Conservation (phyloP, 2,329 filamentous ascomycete genomes). For the Epichloe sylvatica region DNA sequence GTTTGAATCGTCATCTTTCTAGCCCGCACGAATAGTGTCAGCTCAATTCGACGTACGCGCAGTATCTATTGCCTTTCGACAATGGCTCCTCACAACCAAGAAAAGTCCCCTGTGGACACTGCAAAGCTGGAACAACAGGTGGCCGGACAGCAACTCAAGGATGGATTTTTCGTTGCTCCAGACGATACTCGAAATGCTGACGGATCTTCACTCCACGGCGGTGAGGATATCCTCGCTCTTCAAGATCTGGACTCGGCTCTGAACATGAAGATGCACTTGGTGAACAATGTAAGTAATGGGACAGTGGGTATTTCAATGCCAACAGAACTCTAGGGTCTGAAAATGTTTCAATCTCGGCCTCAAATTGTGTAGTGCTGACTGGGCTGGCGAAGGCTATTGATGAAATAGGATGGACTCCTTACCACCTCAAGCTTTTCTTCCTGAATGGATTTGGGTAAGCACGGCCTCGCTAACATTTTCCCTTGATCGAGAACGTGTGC, state of each 20-base stretch:
- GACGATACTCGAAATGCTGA: conserved; percentile 8
- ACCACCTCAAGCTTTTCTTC: conserved; percentile 46
- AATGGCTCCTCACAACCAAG: conserved; percentile 1
- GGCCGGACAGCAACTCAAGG: neutral
- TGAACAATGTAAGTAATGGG: conserved; percentile 45
- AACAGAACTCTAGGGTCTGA: neutral
- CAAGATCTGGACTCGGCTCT: conserved; percentile 48
- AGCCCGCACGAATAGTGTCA: neutral
- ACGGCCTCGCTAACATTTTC: neutral
- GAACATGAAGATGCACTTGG: conserved; percentile 53
- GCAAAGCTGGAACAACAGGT: conserved; percentile 8
- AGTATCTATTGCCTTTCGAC: neutral
- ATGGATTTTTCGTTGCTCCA: conserved; percentile 1
- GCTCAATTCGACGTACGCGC: neutral
- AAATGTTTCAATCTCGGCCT: neutral
- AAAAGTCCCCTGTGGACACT: conserved; percentile 3
- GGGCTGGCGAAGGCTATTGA: conserved; percentile 30
- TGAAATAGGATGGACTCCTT: conserved; percentile 46
- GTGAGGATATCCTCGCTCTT: conserved; percentile 38
- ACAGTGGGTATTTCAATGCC: neutral
- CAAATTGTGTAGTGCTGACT: neutral
- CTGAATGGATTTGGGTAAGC: conserved; percentile 44
- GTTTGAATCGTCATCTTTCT: neutral
- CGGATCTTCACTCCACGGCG: conserved; percentile 11
- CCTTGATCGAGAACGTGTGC: neutral